Conservation (phyloP, 331 rosid species). For the Saraca asoca region DNA sequence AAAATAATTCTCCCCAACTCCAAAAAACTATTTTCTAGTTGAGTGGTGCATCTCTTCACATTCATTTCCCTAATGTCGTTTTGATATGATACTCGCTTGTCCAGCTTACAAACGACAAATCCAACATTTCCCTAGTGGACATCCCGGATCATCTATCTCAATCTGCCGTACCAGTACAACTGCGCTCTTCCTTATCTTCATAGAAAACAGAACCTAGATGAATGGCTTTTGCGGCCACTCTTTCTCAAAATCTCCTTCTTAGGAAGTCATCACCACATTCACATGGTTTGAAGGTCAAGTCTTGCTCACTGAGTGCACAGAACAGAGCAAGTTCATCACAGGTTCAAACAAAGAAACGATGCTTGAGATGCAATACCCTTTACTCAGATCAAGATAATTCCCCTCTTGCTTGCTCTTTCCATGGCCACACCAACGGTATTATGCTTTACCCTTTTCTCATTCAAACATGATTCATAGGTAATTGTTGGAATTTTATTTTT, state of each 20-base stretch:
- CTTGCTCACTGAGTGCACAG: conserved; percentile 31
- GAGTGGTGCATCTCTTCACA: too few species aligned
- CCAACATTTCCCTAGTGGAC: too few species aligned
- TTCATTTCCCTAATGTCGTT: too few species aligned
- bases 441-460: neutral
- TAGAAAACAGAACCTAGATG: neutral
- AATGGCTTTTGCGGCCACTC: conserved; percentile 43
- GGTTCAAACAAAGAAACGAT: conserved; percentile 44
- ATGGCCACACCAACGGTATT: conserved; percentile 75
- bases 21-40: too few species aligned
- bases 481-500: too few species aligned
- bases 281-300: conserved; percentile 35
- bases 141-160: too few species aligned
- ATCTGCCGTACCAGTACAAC: neutral
- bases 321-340: conserved; percentile 21
- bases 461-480: neutral
- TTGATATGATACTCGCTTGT: too few species aligned
- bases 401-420: conserved; percentile 76
- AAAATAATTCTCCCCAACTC: too few species aligned
- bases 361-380: conserved; percentile 70
- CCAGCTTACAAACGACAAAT: too few species aligned
- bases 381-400: conserved; percentile 61
- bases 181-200: neutral
- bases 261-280: conserved; percentile 6
- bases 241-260: conserved; percentile 30